Conservation (phyloP, 306 rosid genomes). For the Mimosa bimucronata region DNA sequence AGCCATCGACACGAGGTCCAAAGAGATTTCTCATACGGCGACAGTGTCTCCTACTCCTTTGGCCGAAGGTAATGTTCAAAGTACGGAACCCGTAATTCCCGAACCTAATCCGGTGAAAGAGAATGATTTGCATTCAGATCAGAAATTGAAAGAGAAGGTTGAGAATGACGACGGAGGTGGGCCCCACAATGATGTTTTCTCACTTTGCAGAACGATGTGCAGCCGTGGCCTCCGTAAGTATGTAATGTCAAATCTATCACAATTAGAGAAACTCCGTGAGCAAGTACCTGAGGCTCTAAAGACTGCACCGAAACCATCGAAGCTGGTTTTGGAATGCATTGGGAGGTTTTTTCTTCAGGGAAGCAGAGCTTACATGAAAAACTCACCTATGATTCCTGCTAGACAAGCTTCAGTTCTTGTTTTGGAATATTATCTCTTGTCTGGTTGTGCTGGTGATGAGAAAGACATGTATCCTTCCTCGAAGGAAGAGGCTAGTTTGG, state of each 20-base stretch:
- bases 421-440: constrained; percentile 57
- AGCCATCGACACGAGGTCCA: constrained; percentile 43
- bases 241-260: constrained; percentile 37
- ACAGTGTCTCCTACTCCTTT: neutral
- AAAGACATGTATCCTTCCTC: constrained; percentile 25
- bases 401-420: constrained; percentile 53
- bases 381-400: constrained; percentile 52
- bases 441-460: constrained; percentile 44
- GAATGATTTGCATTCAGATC: neutral
- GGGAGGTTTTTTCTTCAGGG: constrained; percentile 68
- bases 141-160: constrained; percentile 9
- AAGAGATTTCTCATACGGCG: constrained; percentile 24
- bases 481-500: constrained; percentile 46
- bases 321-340: constrained; percentile 61
- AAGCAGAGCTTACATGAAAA: constrained; percentile 49
- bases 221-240: constrained; percentile 61
- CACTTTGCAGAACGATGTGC: constrained; percentile 51
- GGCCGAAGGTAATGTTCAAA: neutral
- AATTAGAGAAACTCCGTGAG: constrained; percentile 39
- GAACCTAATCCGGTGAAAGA: neutral
- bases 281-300: constrained; percentile 51
- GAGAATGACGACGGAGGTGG: constrained; percentile 2
- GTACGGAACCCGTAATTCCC: neutral
- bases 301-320: constrained; percentile 50
- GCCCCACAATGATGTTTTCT: constrained; percentile 34